Conservation (phyloP, 2,329 filamentous ascomycete genomes). For the Botrytis cinerea region DNA sequence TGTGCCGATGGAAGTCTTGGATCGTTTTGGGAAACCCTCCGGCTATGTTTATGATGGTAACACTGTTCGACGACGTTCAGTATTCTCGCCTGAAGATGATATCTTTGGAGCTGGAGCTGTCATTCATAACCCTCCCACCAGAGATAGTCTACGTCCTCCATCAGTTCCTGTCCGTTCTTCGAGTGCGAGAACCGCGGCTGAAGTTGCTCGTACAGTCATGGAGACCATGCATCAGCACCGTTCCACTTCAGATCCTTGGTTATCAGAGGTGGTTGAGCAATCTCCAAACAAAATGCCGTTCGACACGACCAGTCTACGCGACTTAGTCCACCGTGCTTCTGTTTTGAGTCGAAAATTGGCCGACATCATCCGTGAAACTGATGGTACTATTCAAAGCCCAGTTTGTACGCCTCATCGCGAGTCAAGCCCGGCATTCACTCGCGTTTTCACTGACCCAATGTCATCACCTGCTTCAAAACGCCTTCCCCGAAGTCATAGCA, state of each 20-base stretch:
- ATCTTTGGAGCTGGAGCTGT: slow-evolving; percentile 53
- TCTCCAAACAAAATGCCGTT: slow-evolving; percentile 59
- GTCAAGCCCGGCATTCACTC: slow-evolving; percentile 67
- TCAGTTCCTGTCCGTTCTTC: slow-evolving; percentile 34
- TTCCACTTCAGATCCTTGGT: slow-evolving; percentile 46
- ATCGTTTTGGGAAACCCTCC: slow-evolving; percentile 32
- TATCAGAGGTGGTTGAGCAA: slow-evolving; percentile 37
- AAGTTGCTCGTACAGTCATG: slow-evolving; percentile 61
- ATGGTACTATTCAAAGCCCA: slow-evolving; percentile 59
- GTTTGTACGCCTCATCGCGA: slow-evolving; percentile 52
- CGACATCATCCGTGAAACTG: slow-evolving; percentile 59
- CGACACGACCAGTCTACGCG: slow-evolving; percentile 68
- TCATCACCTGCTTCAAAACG: slow-evolving; percentile 54
- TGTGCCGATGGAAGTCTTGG: slow-evolving; percentile 48
- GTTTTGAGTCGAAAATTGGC: slow-evolving; percentile 61
- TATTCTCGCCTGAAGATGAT: slow-evolving; percentile 66
- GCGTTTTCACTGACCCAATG: slow-evolving; percentile 64
- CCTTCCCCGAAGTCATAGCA: slow-evolving; percentile 55
- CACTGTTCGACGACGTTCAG: slow-evolving; percentile 57
- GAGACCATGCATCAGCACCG: slow-evolving; percentile 62
- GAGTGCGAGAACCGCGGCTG: slow-evolving; percentile 45
- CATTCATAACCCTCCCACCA: slow-evolving; percentile 36
- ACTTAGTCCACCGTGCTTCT: slow-evolving; percentile 63
- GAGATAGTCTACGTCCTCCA: slow-evolving; percentile 42
- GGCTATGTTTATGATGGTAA: slow-evolving; percentile 52